A percentile compares a stretch with the other conserved stretches of the same genome.
Conservation (phyloP, 805 yeast species). For the Yarrowia yakushimensis region DNA sequence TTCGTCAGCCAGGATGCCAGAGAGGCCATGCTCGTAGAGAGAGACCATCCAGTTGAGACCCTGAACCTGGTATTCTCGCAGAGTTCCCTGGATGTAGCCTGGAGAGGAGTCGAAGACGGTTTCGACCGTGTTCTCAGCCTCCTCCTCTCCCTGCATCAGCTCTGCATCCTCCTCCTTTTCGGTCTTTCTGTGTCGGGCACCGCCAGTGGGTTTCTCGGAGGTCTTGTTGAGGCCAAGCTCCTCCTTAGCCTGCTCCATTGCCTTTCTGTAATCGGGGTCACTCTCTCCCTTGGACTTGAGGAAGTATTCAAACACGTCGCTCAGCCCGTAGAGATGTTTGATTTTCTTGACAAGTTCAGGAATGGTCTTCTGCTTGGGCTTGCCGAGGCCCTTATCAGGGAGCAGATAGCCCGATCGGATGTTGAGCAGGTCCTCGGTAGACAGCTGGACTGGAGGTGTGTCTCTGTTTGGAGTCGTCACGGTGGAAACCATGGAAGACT, state of each 20-base stretch:
- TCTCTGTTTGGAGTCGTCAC: conserved; percentile 25
- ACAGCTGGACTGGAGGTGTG: conserved; percentile 24
- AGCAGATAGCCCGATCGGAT: conserved; percentile 15
- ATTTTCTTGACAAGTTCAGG: conserved; percentile 52
- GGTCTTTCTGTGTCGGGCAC: conserved; percentile 30
- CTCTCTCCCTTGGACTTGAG: conserved; percentile 74
- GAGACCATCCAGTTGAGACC: conserved; percentile 94
- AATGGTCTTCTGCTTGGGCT: conserved; percentile 12
- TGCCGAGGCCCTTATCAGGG: conserved; percentile 21
- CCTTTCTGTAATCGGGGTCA: conserved; percentile 50
- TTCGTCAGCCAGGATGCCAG: conserved; percentile 95
- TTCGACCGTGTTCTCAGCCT: conserved; percentile 49
- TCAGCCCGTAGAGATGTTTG: conserved; percentile 71
- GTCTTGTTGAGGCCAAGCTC: conserved; percentile 28
- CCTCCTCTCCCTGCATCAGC: conserved; percentile 71
- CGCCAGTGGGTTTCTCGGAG: conserved; percentile 39
- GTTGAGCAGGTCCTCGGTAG: conserved; percentile 21
- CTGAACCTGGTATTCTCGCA: conserved; percentile 89
- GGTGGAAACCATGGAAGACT: conserved; percentile 24
- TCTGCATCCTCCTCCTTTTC: conserved; percentile 81
- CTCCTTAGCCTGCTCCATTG: conserved; percentile 31
- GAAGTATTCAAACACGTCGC: conserved; percentile 82
- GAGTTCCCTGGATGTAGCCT: conserved; percentile 61
- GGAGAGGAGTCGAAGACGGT: conserved; percentile 83
- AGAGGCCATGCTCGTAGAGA: conserved; percentile 74